Conservation (phyloP, 805 yeast species). For the Ogataea parapolymorpha region DNA sequence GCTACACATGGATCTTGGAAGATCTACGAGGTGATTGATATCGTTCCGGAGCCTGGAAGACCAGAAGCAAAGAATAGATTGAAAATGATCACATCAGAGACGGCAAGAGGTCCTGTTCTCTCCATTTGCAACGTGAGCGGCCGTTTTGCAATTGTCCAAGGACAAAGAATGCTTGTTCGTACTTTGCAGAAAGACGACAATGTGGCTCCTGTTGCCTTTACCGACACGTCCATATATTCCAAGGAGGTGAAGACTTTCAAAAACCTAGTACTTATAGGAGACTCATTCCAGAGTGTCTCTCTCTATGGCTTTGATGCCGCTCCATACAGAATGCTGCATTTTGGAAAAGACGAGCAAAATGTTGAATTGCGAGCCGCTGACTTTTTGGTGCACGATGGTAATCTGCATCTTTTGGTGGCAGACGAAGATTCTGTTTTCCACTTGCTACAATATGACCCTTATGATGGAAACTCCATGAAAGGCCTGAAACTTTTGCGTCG, state of each 20-base stretch:
- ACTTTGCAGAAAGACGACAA: slow-evolving; percentile 73
- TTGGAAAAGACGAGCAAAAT: slow-evolving; percentile 70
- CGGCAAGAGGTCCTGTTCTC: slow-evolving; percentile 79
- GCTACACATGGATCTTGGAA: slow-evolving; percentile 76
- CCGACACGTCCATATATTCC: slow-evolving; percentile 78
- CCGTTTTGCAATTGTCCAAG: slow-evolving; percentile 78
- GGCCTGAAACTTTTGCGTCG: slow-evolving; percentile 74
- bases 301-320: slow-evolving; percentile 91
- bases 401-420: slow-evolving; percentile 61
- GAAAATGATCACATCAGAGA: slow-evolving; percentile 69
- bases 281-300: slow-evolving; percentile 71
- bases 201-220: slow-evolving; percentile 90
- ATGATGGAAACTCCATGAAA: slow-evolving; percentile 75
- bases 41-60: slow-evolving; percentile 83
- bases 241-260: slow-evolving; percentile 81
- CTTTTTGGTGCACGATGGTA: slow-evolving; percentile 68
- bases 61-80: slow-evolving; percentile 82
- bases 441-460: slow-evolving; percentile 84
- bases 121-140: slow-evolving; percentile 79
- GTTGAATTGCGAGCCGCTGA: slow-evolving; percentile 72
- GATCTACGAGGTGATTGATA: slow-evolving; percentile 70
- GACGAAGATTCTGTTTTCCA: slow-evolving; percentile 69
- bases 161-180: slow-evolving; percentile 75
- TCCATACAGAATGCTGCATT: slow-evolving; percentile 78
- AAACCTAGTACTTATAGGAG: slow-evolving; percentile 78